Base-by-base conservation (phyloP, 805 yeast genomes). In the Saturnispora saitoi region DNA sequence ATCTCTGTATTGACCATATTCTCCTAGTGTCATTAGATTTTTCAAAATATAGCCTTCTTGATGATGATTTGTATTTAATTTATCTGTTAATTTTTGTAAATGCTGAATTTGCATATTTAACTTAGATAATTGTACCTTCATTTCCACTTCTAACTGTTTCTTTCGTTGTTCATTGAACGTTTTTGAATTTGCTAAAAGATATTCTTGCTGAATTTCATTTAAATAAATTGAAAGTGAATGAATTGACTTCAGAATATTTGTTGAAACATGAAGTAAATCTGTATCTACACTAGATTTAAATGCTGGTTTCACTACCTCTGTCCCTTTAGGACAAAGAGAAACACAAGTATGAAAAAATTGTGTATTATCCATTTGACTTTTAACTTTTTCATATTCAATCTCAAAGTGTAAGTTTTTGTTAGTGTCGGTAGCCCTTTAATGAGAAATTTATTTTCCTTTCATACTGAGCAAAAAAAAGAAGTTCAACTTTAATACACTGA, bases 1-100 rank as follows among this genome's bases (percentile, higher is more conserved):
- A 14, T 63, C 56, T 38, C 63, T 56, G 12, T 65, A 64, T 3
- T 68, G 69, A 7, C 68, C 65, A 41, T 70, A 72, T 30, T 54
- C 68, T 43, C 68, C 68, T 57, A 64, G 58, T n/a, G 64, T 56
- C 10, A 62, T 45, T 19, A 67, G 43, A 49, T 61, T 63, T 39
- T 51, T 47, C 8, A 65, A 54, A 4, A 63, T 39, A 6, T 50
- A 19, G 10, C 40, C 39, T 7, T 29, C 41, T 7, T 34, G 38
- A 4, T 34, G 38, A 4, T 26, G 29, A 14, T 28, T 19, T 11
- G 15, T 24, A 7, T 14, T 19, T n/a, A 28, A 19, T 24, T 32
- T 45, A 8, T 14, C 15, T 4, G 32, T 22, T n/a, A 47, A 20
- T 17, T 22, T 22, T 28, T 41, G 45, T 32, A 47, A 41, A 56